Base-by-base conservation (phyloP, 1,139 yeast genomes). In the Debaryomycetaceae sp. region DNA sequence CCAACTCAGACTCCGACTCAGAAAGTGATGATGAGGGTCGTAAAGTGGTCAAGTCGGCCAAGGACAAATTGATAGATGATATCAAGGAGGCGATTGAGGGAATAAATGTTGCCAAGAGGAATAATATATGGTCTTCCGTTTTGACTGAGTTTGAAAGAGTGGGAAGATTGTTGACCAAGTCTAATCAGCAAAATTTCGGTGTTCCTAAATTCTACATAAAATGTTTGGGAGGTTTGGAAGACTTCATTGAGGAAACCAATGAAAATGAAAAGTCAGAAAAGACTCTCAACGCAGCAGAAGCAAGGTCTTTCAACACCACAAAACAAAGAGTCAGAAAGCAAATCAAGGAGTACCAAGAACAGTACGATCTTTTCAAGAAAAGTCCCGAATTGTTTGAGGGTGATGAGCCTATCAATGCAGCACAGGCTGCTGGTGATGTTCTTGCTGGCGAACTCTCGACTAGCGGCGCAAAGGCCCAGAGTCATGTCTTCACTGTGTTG, bases 41-140 rank as follows among this genome's bases (percentile, higher is more conserved):
- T 65, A 87, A 85, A 59, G 89, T 90, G 41, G 97, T 93, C 56
- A 91, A 87, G 70, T 83, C 95, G 48, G 97, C 97, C 46, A 89
- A 87, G 70, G 98, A 91, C 55, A 95, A 91, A 70, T 76, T 91
- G 50, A 65, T 89, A 54, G 98, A 90, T 63, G 99, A 93, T 66
- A 80, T 93, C 72, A 85, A 81, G 56, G 75, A 76, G 34, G 69
- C 81, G 37, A 79, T 85, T 57, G 86, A 81, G 59, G 75, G 81
- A 48, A 80, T 90, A 58, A 93, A 86, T 58, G 79, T 76, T 52
- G 85, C 83, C 49, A 86, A 76, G 66, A 79, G 79, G 68, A 78
- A 78, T 54, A 83, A 83, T 59, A 93, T 87, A 66, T 93, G 97
- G 97, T 78, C 83, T 43, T 74, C 78, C 40, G 86, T 87, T 41